Percentiles rank a stretch among this genome's conserved stretches.
Evolutionary conservation across 2,329 filamentous ascomycete species (phyloP).

Genomic region (Clarireedia monteithiana): DNA sequence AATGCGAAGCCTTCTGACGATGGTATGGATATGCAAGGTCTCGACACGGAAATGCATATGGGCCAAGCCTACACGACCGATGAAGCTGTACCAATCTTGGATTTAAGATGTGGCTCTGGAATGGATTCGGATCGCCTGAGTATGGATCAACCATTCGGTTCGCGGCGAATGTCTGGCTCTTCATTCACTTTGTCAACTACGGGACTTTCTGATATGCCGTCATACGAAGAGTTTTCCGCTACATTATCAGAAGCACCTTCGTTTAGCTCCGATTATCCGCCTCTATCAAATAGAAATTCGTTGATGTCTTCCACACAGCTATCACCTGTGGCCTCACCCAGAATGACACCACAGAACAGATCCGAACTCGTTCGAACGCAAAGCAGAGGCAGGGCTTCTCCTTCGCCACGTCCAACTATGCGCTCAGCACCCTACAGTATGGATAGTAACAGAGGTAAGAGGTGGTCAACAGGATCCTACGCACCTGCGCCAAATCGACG

Average conservation of each 20-base stretch:
- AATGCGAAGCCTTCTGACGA: conserved; percentile 50
- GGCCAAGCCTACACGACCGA: conserved; percentile 56
- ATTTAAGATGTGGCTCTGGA: conserved; percentile 41
- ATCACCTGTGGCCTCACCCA: conserved; percentile 65
- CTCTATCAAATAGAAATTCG: conserved; percentile 60
- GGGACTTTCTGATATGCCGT: conserved; percentile 59
- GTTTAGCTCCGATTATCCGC: conserved; percentile 59
- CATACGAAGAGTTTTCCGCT: conserved; percentile 64
- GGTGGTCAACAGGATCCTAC: conserved; percentile 73
- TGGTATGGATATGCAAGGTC: conserved; percentile 43
- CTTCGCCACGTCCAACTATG: conserved; percentile 60
- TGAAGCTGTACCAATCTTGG: conserved; percentile 54
- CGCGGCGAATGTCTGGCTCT: conserved; percentile 61
- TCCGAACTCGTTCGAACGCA: conserved; percentile 55
- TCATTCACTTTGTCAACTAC: conserved; percentile 66
- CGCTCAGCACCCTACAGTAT: conserved; percentile 65
- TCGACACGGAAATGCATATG: conserved; percentile 52
- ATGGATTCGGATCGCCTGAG: conserved; percentile 44
- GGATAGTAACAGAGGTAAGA: conserved; percentile 58
- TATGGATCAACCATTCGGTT: conserved; percentile 45
- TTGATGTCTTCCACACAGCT: conserved; percentile 63
- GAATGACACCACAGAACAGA: conserved; percentile 53
- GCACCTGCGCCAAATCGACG: conserved; percentile 48
- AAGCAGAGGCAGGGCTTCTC: conserved; percentile 63
- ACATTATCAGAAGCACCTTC: conserved; percentile 59